Conservation (phyloP, 2,329 filamentous ascomycete genomes). For the Trichoderma sp. region DNA sequence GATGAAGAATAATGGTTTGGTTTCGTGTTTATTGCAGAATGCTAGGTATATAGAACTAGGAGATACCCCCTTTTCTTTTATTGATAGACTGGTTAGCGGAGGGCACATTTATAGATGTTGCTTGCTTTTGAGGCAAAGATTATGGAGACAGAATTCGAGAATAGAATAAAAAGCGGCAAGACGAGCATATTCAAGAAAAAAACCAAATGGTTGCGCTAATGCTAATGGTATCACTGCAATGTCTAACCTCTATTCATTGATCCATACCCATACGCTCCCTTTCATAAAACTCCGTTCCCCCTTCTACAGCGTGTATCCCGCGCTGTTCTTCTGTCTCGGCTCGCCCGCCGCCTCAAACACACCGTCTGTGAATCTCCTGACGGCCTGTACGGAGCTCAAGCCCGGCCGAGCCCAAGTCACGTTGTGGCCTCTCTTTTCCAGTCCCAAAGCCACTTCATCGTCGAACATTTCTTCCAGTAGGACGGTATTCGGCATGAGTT, state of each 20-base stretch:
- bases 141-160: not conserved
- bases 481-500: conserved; percentile 69
- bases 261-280: no score
- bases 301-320: conserved; percentile 51
- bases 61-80: conserved; percentile 37
- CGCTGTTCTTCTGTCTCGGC: conserved; percentile 70
- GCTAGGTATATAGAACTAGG: conserved; percentile 33
- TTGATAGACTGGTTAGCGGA: conserved; percentile 10
- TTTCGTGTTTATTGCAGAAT: conserved; percentile 7
- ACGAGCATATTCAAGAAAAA: not conserved
- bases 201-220: not conserved
- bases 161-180: not conserved
- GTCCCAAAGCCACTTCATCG: conserved; percentile 59
- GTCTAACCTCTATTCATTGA: not conserved
- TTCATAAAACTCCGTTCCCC: not conserved
- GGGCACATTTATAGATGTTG: not conserved
- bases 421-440: conserved; percentile 67
- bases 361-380: conserved; percentile 60
- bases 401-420: conserved; percentile 65
- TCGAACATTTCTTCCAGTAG: conserved; percentile 69
- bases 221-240: conserved; percentile 10
- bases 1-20: not conserved
- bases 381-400: conserved; percentile 67
- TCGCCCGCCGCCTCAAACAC: conserved; percentile 77
- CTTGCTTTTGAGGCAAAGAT: not conserved